Evolutionary conservation across 2,329 filamentous ascomycete species (phyloP), one percentile per base, ranked within the genome.

Genomic region (Colletotrichum falcatum): DNA sequence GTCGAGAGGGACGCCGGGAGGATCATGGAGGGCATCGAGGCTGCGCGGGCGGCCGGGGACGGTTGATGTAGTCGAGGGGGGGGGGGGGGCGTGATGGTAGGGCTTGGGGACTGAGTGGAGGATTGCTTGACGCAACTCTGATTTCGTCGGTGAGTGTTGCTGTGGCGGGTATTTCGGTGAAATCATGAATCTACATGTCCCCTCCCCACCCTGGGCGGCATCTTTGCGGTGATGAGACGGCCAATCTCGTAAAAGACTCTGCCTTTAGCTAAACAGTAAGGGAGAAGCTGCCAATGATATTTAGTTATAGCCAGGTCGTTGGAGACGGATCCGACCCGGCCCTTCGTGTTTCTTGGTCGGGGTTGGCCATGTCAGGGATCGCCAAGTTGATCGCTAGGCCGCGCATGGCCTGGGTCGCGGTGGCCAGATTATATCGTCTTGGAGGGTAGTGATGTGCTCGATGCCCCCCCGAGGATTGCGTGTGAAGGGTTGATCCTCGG

Each of bases 381-480:
- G 77, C 74, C 0, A 78, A 73, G 0, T 73, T 74, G 63, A 78
- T 79, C 33, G 75, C 44, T 0, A 80, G 78, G 4, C 82, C 81
- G 0, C 83, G 70, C 0, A 82, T 73, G 0, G 79, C 82, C 66
- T 84, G 82, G 0, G 80, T 76, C 1, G 82, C 82, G 5, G 82
- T 84, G 5, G 81, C 82, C 8, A 84, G 76, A 33, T 82, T 82
- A n/a, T 76, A 33, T 33, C 30, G 30, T 33, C 30, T 83, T 83
- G 7, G 81, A 82, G 11, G 82, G 78, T 4, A 84, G 81, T 8
- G 81, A 80, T 0, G 82, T 83, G n/a, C 82, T 82, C 0, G 82
- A 84, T 3, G 7, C 30, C 30, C 7, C 30, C 4, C 30, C 30
- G 30, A 33, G 30, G 7, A 33, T 33, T 3, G 7, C 30, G 30